phyloP scores from a whole-genome alignment of 768 basidiomycete species.

The Trametes coccinea region DNA sequence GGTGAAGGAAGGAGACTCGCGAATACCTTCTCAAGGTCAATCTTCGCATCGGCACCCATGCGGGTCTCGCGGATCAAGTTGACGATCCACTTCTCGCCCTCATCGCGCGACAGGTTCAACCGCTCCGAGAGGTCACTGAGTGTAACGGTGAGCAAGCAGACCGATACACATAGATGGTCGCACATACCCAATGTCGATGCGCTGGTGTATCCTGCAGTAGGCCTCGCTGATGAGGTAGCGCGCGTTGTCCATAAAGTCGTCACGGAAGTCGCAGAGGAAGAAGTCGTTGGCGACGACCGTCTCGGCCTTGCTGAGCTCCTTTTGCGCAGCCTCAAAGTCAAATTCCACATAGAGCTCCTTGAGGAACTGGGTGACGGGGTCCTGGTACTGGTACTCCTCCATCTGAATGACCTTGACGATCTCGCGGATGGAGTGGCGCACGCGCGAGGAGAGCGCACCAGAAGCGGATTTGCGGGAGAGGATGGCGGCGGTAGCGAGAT shows the following conservation, averaged over 20 bases:
- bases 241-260: constrained; percentile 96
- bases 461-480: constrained; percentile 80
- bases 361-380: constrained; percentile 91
- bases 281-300: constrained; percentile 89
- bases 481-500: constrained; percentile 90
- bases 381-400: constrained; percentile 95
- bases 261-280: constrained; percentile 87
- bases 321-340: constrained; percentile 93
- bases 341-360: constrained; percentile 94
- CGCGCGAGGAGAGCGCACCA: constrained; percentile 62
- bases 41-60: constrained; percentile 96
- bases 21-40: constrained; percentile 91
- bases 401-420: constrained; percentile 92
- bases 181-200: constrained; percentile 79
- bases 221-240: constrained; percentile 95
- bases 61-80: constrained; percentile 97
- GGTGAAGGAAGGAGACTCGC: neutral
- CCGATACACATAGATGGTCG: neutral
- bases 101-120: constrained; percentile 88
- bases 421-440: constrained; percentile 86
- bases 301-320: constrained; percentile 74
- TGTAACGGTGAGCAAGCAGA: neutral
- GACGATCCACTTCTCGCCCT: constrained; percentile 99
- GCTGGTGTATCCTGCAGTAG: constrained; percentile 95
- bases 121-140: constrained; percentile 87